These are phyloP conservation scores for Cladorrhinum sp. DNA, from an alignment of 2,329 filamentous ascomycete genomes.

Conservation along the genomic window DNA sequence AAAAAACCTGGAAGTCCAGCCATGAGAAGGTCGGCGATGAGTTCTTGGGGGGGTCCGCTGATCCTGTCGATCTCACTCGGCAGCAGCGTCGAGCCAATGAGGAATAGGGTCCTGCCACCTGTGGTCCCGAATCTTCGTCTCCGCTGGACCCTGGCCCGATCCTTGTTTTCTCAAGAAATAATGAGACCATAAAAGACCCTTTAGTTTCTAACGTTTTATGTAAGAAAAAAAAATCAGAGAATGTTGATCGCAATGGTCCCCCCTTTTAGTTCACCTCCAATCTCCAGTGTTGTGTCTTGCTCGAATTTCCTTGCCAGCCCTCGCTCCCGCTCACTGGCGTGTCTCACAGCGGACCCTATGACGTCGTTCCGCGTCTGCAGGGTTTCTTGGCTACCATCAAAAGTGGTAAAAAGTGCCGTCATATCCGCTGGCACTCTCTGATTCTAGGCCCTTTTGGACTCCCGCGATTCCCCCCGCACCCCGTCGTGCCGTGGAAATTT, in stretches of 20 bases:
- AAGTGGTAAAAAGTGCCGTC: constrained; percentile 21
- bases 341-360: constrained; percentile 12
- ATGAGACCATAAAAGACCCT: too few relatives aligned
- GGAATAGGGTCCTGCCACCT: background rate
- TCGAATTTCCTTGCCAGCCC: background rate
- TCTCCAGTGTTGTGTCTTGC: background rate
- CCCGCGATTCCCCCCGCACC: background rate
- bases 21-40: constrained; percentile 9
- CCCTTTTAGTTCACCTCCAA: background rate
- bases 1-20: background rate
- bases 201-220: background rate
- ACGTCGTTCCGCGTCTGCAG: constrained; percentile 18
- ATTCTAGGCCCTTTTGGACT: constrained; percentile 13
- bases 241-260: background rate
- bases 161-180: background rate
- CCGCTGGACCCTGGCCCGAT: constrained; percentile 18
- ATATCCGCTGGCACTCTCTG: constrained; percentile 20
- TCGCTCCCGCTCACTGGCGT: background rate
- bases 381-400: constrained; percentile 7
- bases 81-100: constrained; percentile 12
- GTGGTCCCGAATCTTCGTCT: background rate
- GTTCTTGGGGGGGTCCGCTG: constrained; percentile 13
- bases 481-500: constrained; percentile 4
- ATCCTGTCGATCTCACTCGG: constrained; percentile 17
- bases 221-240: background rate